phyloP scores from a whole-genome alignment of 345 rosid genomes.

The Melaleuca alternifolia region DNA sequence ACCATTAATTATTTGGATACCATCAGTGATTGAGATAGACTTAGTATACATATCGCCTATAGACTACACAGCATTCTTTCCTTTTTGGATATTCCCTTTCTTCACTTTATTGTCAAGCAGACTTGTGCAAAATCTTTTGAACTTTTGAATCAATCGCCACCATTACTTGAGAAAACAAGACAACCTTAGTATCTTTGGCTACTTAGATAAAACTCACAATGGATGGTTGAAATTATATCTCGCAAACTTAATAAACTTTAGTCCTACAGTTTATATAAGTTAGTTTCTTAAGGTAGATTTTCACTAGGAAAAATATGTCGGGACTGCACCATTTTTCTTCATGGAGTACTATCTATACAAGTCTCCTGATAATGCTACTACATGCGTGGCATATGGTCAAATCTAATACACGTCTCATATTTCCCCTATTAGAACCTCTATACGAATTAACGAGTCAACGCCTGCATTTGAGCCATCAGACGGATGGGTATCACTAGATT shows the following conservation, averaged over 20 bases:
- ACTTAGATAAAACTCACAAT: neutral
- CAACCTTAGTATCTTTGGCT: neutral
- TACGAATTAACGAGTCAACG: neutral
- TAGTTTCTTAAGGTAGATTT: neutral
- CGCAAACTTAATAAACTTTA: neutral
- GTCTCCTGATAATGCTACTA: neutral
- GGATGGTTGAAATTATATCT: neutral
- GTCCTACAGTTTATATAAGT: neutral
- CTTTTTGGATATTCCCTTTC: neutral
- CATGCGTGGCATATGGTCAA: neutral
- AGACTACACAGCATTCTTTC: neutral
- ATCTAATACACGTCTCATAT: neutral
- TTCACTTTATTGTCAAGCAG: neutral
- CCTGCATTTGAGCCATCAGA: neutral
- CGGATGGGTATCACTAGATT: neutral
- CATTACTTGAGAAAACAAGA: neutral
- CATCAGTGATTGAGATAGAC: neutral
- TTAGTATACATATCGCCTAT: neutral
- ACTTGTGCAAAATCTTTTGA: neutral
- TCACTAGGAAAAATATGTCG: neutral
- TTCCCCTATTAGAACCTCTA: neutral
- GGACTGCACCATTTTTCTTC: neutral
- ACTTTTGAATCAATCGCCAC: rapidly evolving
- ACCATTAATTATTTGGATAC: neutral
- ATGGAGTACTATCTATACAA: neutral